Evolutionary conservation across 345 rosid genomes (phyloP), one percentile per base, ranked within the genome.

Genomic region (Aethionema arabicum): DNA sequence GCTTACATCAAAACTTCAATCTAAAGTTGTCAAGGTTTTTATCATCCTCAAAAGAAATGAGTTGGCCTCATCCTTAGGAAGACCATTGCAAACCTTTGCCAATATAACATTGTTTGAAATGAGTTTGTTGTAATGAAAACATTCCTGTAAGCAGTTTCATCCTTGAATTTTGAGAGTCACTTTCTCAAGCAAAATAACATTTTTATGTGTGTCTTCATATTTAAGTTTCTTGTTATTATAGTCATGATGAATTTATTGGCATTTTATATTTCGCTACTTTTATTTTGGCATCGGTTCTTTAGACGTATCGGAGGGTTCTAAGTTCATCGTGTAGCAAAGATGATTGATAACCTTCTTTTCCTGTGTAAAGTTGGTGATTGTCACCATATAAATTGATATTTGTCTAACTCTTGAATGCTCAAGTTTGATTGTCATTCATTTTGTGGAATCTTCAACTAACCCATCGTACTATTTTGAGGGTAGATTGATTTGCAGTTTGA

Each of bases 181-280:
- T 21, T 21, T 21, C 2, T 2, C 2, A 2, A 21, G 27, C 27
- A 21, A 21, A 21, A 21, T 21, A 21, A 21, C 27, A 21, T 21
- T 21, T 21, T 21, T 56, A 56, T 48, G 41, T 35, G 8, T 12
- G 7, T 37, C 9, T 31, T 31, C 8, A 6, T 54, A 13, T 92
- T 89, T 80, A 92, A 85, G 85, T 95, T 92, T 72, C 98, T 92
- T 64, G 98, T 69, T 89, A 87, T 68, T 96, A 92, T 64, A 51
- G 8, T 43, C 8, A 41, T 33, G n/a, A 4, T 45, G 35, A 57
- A 13, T 49, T 21, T n/a, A n/a, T 40, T 33, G 13, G 27, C 50
- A 40, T 50, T n/a, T 14, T 65, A 38, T 47, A n/a, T 37, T 50
- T 51, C 48, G 31, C 56, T 56, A 67, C 49, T 57, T 21, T 31